Percentiles rank a stretch among this genome's conserved stretches.
These are phyloP conservation scores for Fusarium sp. DNA, from an alignment of 2,329 filamentous ascomycete genomes.

Conservation along the genomic window DNA sequence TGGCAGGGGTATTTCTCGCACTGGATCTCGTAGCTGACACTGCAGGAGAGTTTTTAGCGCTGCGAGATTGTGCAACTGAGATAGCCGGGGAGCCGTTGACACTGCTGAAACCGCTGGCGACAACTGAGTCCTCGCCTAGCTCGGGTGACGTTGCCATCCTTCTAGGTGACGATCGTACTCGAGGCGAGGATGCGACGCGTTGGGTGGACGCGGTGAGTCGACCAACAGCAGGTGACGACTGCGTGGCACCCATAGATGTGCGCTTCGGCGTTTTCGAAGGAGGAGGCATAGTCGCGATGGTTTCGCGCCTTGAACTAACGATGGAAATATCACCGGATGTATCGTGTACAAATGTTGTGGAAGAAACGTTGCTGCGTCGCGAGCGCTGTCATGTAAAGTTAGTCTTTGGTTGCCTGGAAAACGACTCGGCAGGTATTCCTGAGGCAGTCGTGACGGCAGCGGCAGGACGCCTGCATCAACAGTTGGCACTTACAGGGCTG, in stretches of 20 bases:
- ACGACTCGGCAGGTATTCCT: neutral
- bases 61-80: neutral
- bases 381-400: conserved; percentile 19
- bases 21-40: neutral
- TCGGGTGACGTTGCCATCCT: neutral
- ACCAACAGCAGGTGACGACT: neutral
- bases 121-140: neutral
- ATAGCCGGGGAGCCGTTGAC: neutral
- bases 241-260: neutral
- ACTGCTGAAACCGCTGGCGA: neutral
- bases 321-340: conserved; percentile 11
- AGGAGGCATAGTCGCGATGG: conserved; percentile 17
- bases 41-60: neutral
- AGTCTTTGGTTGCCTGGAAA: neutral
- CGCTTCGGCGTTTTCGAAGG: conserved; percentile 1
- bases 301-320: conserved; percentile 14
- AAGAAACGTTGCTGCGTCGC: conserved; percentile 31
- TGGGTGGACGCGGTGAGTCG: neutral
- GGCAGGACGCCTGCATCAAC: neutral
- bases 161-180: conserved; percentile 11
- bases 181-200: neutral
- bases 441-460: neutral
- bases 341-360: conserved; percentile 17
- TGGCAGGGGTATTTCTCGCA: neutral
- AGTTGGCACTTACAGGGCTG: conserved; percentile 31